Evolutionary conservation across 257 asterid species (phyloP), one percentile per base, ranked within the genome.

Genomic region (Thymus mandschuricus): DNA sequence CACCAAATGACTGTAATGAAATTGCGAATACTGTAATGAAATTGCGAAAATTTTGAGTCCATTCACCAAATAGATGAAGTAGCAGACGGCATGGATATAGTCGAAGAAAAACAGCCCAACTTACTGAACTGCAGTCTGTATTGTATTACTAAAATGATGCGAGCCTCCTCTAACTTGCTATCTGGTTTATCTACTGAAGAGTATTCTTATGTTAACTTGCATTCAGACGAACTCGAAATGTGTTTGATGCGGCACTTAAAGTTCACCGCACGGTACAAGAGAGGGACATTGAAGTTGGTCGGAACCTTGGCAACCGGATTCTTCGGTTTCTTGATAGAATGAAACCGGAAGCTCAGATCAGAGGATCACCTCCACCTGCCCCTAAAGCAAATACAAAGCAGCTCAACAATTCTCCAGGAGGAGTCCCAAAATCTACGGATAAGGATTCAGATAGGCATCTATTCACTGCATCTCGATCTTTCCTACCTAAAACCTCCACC

Each of bases 331-430:
- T 94, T 27, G 97, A 94, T 79, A 86, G 51, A 80, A 75, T 80
- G 84, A 94, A 91, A 77, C 99, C 99, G 10, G 82, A 88, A 4
- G 99, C 99, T 61, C 90, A 89, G 72, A 94, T 94, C 70, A 86
- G 87, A 76, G 81, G 81, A 64, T 81, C 75, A 28, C 76, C 77
- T 60, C 78, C 80, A 40, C 66, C 83, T 43, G 68, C 46, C 56
- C 35, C 28, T 15, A 70, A 70, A 56, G 49, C 76, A 28, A 81
- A 76, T 76, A 59, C 78, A 38, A 85, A 76, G 77, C 89, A 74
- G 34, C 15, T 60, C 40, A 77, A 62, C 52, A 70, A 58, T 68
- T 69, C 90, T 12, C 59, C 71, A 2, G 75, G 76, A 3, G 61
- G 51, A 59, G 78, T 73, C 72, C 70, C 74, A 56, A 84, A 71